Evolutionary conservation across 139 green algal species (phyloP).

Genomic region (Chlamydomonas asymmetrica): DNA sequence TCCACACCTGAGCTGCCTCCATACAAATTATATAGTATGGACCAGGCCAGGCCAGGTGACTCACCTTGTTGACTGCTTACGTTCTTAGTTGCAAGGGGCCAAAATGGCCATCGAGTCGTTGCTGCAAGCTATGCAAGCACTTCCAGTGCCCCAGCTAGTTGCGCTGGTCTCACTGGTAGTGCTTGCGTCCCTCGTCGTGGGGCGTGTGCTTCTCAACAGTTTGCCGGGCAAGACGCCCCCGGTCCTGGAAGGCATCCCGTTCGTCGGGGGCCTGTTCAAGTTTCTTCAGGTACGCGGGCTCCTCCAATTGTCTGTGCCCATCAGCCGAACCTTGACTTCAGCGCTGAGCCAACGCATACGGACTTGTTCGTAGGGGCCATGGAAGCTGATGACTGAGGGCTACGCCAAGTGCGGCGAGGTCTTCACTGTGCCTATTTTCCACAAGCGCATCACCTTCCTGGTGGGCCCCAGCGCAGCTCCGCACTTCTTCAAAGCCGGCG

Average conservation of each 20-base stretch:
- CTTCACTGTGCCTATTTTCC: slow-evolving; percentile 95
- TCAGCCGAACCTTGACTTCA: not conserved
- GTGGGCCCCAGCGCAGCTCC: slow-evolving; percentile 84
- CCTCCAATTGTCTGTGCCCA: not conserved
- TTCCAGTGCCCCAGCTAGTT: too few species aligned
- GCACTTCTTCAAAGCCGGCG: slow-evolving; percentile 96
- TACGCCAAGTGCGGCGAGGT: slow-evolving; percentile 88
- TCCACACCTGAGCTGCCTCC: too few species aligned
- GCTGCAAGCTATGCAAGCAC: too few species aligned
- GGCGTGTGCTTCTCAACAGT: slow-evolving; percentile 32
- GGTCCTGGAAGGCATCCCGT: slow-evolving; percentile 81
- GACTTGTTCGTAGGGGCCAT: slow-evolving; percentile 85
- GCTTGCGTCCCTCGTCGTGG: slow-evolving; percentile 29
- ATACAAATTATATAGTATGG: too few species aligned
- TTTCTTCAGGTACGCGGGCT: slow-evolving; percentile 74
- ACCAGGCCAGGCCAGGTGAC: too few species aligned
- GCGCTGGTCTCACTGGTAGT: not conserved
- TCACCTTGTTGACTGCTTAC: too few species aligned
- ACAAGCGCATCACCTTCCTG: slow-evolving; percentile 96
- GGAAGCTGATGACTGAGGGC: slow-evolving; percentile 82
- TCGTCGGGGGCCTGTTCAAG: slow-evolving; percentile 93
- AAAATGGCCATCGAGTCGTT: too few species aligned
- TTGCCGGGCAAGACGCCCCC: slow-evolving; percentile 69
- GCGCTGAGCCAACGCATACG: not conserved
- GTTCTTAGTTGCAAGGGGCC: too few species aligned